Evolutionary conservation across 1,139 yeast genomes (phyloP), one percentile per base, ranked within the genome.

Genomic region (Yamadazyma mexicana): DNA sequence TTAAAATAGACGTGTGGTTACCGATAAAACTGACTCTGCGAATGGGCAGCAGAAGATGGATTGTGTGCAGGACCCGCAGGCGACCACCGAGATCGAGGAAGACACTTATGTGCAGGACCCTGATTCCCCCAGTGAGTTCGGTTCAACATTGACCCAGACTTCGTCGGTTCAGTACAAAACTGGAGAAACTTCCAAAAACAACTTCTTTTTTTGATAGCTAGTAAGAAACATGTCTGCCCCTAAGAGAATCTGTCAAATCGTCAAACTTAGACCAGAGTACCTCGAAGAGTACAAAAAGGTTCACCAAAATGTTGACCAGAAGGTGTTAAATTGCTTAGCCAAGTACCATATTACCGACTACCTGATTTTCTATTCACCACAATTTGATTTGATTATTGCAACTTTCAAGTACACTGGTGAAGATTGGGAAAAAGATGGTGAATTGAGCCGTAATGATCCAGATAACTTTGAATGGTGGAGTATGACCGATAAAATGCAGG

Each of bases 401-500:
- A 59, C 44, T 35, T 52, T 64, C 52, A 63, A 63, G 41, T 64
- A 64, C 41, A 51, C 62, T 8, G 71, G 71, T 9, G 58, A 60
- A 34, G 53, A 65, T 44, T 61, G 66, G 63, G 66, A 48, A 17
- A 44, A 44, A 29, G 71, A 65, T 40, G 43, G 59, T 1, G 62
- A 56, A 35, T 50, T 48, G 8, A 62, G 63, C 51, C 43, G 64
- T 28, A 40, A 38, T 5, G 69, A 65, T 39, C 59, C 58, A 14
- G 68, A 57, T 3, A 65, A 66, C 45, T 59, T 55, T 34, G 55
- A 61, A 34, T 65, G 71, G 71, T 65, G 71, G 71, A 44, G 44
- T 29, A 50, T 59, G 51, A 64, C 69, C 7, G 71, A 65, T 44
- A 50, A 48, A 15, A 56, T 65, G 64, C 71, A 65, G 46, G 62